Base-by-base conservation (phyloP, 2,329 filamentous ascomycete genomes). In the Arthrobotrys sphaeroides region DNA sequence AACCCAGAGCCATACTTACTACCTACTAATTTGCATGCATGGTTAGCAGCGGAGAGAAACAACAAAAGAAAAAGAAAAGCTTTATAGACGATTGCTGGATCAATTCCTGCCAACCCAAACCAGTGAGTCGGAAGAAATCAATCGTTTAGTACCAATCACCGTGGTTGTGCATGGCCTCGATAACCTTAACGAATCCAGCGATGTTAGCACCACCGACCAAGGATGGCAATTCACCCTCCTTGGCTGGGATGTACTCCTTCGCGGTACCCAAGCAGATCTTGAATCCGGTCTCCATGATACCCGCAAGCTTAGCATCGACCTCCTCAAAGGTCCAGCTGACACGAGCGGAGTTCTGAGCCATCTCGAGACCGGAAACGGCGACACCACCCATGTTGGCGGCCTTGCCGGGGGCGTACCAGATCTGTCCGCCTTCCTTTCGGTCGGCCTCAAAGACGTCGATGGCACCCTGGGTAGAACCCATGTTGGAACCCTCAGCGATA, bases 361-460 rank as follows among this genome's bases (percentile, higher is more conserved):
- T 99, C 88, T 99, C 95, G 47, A 99, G 89, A 80, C 95, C 95
- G 1, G 93, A 97, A 42, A 99, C 95, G 69, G 95, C 95, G 70
- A 98, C 95, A 87, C 95, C 95, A 83, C 95, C 95, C 79, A 93
- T 93, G 86, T 98, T 98, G 85, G 94, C 92, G 31, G 95, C 95
- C 89, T 98, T 98, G 80, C 93, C 94, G 59, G 94, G 94, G 16
- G 91, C 95, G 84, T 98, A 98, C 95, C 95, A 99, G 83, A 97
- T 69, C 40, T 68, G 89, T 75, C 92, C 89, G 5, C 85, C 82
- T 61, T 78, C 88, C 89, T 86, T 92, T 89, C 82, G 88, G 81
- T 90, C 86, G 16, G 87, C 88, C 88, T 98, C 94, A 83, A 98
- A 98, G 78, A 93, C 86, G 81, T 97, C 91, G 81, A 99, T 97